A percentile compares a stretch with the other conserved stretches of the same genome.
phyloP scores from a whole-genome alignment of 2,329 filamentous ascomycete genomes.

The Ceratocystiopsis minuta region DNA sequence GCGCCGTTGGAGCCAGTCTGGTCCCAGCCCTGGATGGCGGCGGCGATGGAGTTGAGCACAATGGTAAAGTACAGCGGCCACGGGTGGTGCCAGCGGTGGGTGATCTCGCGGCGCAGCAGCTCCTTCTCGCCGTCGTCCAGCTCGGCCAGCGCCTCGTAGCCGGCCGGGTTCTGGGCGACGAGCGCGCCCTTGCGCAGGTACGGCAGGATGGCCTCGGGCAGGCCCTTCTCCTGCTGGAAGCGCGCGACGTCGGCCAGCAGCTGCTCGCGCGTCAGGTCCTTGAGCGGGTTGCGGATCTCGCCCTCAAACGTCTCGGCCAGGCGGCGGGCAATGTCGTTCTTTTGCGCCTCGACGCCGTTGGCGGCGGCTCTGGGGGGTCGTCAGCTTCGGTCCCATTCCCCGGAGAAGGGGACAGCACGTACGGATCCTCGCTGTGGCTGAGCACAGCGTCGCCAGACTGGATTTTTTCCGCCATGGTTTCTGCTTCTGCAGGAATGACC shows the following conservation, averaged over 20 bases:
- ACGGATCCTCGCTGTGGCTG: no score
- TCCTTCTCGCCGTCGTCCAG: constrained; percentile 23
- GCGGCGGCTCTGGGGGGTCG: no score
- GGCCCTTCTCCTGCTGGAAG: constrained; percentile 22
- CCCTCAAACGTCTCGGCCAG: constrained; percentile 6
- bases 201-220: constrained; percentile 34
- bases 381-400: no score
- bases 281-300: constrained; percentile 8
- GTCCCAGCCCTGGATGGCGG: constrained; percentile 54
- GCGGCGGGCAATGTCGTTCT: background rate
- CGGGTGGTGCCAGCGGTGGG: constrained; percentile 47
- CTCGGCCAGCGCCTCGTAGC: constrained; percentile 36
- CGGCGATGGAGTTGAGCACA: constrained; percentile 47
- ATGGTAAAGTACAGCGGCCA: constrained; percentile 47
- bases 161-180: constrained; percentile 50
- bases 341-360: background rate
- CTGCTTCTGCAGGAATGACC: no score
- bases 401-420: no score
- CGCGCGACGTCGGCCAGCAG: constrained; percentile 7
- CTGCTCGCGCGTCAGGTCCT: constrained; percentile 7
- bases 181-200: constrained; percentile 53
- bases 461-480: no score
- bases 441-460: no score
- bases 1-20: constrained; percentile 44
- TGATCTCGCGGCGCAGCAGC: constrained; percentile 35